Evolutionary conservation across 768 basidiomycete genomes (phyloP).

Genomic region (Pisolithus microcarpus): DNA sequence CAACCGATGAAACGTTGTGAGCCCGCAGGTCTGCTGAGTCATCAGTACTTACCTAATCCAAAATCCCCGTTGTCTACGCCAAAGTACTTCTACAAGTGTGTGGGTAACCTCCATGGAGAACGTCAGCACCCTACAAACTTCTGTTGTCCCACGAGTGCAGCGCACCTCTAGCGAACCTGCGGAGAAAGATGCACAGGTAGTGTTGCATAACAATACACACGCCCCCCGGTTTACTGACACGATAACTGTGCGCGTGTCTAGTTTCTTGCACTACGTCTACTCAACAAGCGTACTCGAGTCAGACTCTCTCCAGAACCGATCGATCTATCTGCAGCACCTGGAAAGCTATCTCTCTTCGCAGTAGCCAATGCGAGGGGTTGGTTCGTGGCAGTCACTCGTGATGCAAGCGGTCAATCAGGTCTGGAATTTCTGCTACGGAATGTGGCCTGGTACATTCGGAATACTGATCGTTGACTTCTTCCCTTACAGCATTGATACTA

Average conservation of each 20-base stretch:
- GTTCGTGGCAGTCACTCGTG: slow-evolving; percentile 56
- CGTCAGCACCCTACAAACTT: slow-evolving; percentile 27
- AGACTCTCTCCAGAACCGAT: slow-evolving; percentile 50
- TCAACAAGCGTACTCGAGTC: slow-evolving; percentile 60
- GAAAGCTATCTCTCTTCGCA: slow-evolving; percentile 49
- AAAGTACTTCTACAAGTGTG: too few relatives aligned
- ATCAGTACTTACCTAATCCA: too few relatives aligned
- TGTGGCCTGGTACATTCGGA: background rate
- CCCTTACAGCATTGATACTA: slow-evolving; percentile 45
- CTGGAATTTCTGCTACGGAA: too few relatives aligned
- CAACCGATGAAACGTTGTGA: too few relatives aligned
- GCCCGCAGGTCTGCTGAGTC: too few relatives aligned
- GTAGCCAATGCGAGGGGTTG: slow-evolving; percentile 55
- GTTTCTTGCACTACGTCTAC: slow-evolving; percentile 34
- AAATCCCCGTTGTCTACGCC: too few relatives aligned
- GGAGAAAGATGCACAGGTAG: slow-evolving; percentile 28
- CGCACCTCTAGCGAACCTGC: slow-evolving; percentile 16
- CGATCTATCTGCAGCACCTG: slow-evolving; percentile 32
- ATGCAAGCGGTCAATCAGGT: slow-evolving; percentile 33
- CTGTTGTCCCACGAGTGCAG: slow-evolving; percentile 17
- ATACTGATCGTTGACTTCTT: background rate
- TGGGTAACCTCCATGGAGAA: slow-evolving; percentile 18
- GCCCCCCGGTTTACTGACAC: slow-evolving; percentile 3
- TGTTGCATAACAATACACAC: background rate
- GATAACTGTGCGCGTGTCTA: slow-evolving; percentile 6